Evolutionary conservation across 345 rosid genomes (phyloP), one percentile per base, ranked within the genome.

Genomic region (Dovyalis caffra): DNA sequence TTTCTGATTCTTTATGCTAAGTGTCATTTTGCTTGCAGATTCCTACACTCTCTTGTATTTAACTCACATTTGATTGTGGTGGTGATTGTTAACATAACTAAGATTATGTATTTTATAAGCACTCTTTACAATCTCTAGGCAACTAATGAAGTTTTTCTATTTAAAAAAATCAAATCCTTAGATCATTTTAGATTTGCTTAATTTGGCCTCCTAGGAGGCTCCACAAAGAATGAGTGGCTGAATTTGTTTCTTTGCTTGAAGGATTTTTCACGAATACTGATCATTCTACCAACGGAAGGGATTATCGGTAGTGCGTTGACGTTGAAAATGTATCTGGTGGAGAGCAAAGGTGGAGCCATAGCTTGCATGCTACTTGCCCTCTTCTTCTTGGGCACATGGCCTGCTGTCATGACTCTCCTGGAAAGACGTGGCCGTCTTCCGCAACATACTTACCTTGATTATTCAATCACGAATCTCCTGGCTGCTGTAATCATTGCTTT

Each of bases 361-460:
- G 75, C 70, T 72, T 92, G 98, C 68, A 86, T 92, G 89, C 70
- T 87, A 64, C 80, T 92, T 7, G 84, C 94, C 64, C 81, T 94
- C 43, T 69, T 88, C 66, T 90, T 89, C 81, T 76, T 94, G 73
- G 97, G 98, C 28, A 92, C 97, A 73, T 94, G 94, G 94, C 98
- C 96, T 72, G 98, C 93, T 74, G 16, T 92, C 45, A 45, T 94
- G 78, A 87, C 93, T 71, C 90, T 90, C 12, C 86, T 94, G 8
- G 97, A 94, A 80, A 77, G 97, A 58, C 84, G 93, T 31, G 98
- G 96, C 3, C 91, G 96, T 26, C 96, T 89, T 69, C 97, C 98
- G 72, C 98, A 92, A 68, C 97, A 94, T 65, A 92, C 96, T 72
- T 94, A 89, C 77, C 96, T 92, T 21, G 96, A 94, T 84, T 94